Evolutionary conservation across 2,329 filamentous ascomycete species (phyloP).

Genomic region (Cordyceps militaris): DNA sequence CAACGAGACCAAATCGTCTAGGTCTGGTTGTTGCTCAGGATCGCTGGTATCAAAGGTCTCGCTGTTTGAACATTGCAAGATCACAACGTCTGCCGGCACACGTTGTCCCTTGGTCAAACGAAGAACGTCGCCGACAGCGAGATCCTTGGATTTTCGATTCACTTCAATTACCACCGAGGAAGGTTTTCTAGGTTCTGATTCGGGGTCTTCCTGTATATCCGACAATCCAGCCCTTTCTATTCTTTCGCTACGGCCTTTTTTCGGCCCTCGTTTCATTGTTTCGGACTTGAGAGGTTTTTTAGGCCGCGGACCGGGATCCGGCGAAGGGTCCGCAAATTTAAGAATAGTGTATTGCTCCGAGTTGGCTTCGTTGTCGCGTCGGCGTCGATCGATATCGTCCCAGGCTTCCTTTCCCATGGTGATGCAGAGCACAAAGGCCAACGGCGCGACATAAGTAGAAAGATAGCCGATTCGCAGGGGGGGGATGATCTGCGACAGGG

Average conservation of each 20-base stretch:
- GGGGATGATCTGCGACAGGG: constrained; percentile 86
- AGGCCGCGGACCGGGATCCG: constrained; percentile 32
- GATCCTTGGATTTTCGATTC: constrained; percentile 73
- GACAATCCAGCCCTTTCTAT: constrained; percentile 39
- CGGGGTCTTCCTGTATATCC: constrained; percentile 65
- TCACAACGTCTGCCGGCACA: constrained; percentile 88
- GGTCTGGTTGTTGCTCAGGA: constrained; percentile 23
- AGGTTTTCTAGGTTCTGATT: constrained; percentile 40
- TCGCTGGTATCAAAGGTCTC: constrained; percentile 39
- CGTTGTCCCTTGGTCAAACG: constrained; percentile 88
- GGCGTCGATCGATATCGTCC: constrained; percentile 81
- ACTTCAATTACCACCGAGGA: constrained; percentile 56
- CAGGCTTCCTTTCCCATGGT: constrained; percentile 93
- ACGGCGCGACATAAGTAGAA: constrained; percentile 84
- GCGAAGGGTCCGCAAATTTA: constrained; percentile 55
- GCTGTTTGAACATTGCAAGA: constrained; percentile 70
- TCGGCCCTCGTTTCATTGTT: constrained; percentile 22
- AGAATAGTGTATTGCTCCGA: constrained; percentile 80
- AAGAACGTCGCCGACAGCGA: constrained; percentile 93
- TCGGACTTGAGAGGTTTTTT: constrained; percentile 39
- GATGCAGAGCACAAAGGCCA: constrained; percentile 86
- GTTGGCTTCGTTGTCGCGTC: constrained; percentile 89
- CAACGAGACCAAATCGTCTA: constrained; percentile 37
- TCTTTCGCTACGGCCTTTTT: constrained; percentile 25
- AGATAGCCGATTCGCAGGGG: constrained; percentile 87